Percentiles rank a stretch among this genome's conserved stretches.
These are phyloP conservation scores for Scheffersomyces segobiensis DNA, from an alignment of 1,139 yeast genomes.

Conservation along the genomic window DNA sequence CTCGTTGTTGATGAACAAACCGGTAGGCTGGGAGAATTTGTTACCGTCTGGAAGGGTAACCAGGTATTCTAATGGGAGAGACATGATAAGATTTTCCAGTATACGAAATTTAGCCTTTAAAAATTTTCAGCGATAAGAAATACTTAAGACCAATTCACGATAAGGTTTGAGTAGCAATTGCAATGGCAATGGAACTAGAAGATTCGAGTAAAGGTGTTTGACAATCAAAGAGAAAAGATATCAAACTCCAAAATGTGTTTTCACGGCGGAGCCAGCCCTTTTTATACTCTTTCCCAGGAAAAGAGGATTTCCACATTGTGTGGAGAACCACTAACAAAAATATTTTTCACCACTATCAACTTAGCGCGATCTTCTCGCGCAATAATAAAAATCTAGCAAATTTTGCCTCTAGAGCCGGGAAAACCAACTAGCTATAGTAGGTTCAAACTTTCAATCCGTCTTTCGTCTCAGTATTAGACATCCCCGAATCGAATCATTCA, in stretches of 20 bases:
- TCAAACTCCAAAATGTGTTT: neutral
- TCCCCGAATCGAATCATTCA: neutral
- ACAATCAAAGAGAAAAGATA: neutral
- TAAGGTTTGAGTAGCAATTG: neutral
- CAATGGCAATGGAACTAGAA: neutral
- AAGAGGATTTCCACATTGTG: neutral
- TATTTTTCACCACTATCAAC: neutral
- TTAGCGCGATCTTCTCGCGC: neutral
- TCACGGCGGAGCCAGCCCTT: neutral
- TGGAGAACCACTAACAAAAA: neutral
- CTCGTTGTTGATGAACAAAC: conserved; percentile 81
- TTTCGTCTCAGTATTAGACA: too few species aligned
- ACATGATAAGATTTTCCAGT: conserved; percentile 14
- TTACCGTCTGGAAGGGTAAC: conserved; percentile 58
- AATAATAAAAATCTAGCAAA: neutral
- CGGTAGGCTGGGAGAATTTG: conserved; percentile 64
- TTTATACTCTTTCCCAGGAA: neutral
- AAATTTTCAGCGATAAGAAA: neutral
- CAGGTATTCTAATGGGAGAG: conserved; percentile 40
- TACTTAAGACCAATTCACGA: neutral
- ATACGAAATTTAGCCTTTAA: neutral
- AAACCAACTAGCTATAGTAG: neutral
- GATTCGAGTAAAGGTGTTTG: neutral
- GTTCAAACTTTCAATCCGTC: too few species aligned
- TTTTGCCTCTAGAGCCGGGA: neutral